These are phyloP conservation scores for Boletellus emodensis DNA, from an alignment of 768 basidiomycete genomes.

Conservation along the genomic window DNA sequence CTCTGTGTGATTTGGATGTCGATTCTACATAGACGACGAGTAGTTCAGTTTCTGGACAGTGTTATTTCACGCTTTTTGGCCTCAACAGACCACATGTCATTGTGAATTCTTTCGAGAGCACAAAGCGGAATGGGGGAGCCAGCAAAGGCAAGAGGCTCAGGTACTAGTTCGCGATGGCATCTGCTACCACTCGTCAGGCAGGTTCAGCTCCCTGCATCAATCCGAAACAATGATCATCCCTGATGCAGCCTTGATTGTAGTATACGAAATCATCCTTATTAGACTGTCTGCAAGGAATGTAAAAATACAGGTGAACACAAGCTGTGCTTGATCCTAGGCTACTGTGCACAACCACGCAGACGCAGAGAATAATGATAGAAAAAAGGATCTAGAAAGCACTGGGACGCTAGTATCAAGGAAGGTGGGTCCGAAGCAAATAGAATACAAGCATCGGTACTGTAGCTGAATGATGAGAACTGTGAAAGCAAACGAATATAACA, in stretches of 20 bases:
- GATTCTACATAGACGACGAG: too few relatives aligned
- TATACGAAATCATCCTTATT: conserved; percentile 3
- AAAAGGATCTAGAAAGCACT: not conserved
- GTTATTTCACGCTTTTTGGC: too few relatives aligned
- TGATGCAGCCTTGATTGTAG: conserved; percentile 1
- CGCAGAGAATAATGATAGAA: conserved; percentile 9
- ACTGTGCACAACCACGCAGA: conserved; percentile 10
- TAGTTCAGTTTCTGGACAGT: too few relatives aligned
- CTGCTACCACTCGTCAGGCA: too few relatives aligned
- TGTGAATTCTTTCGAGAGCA: too few relatives aligned
- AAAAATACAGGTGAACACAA: conserved; percentile 18
- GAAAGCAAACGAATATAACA: not conserved
- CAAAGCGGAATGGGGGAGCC: too few relatives aligned
- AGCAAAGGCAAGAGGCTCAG: too few relatives aligned
- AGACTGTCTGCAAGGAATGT: conserved; percentile 5
- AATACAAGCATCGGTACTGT: conserved; percentile 16
- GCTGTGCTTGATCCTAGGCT: not conserved
- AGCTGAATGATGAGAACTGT: not conserved
- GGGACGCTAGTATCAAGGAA: conserved; percentile 3
- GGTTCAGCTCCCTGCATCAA: not conserved
- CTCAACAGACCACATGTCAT: too few relatives aligned
- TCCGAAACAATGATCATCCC: conserved; percentile 13
- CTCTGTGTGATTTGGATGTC: too few relatives aligned
- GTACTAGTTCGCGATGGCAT: too few relatives aligned
- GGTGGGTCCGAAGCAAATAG: conserved; percentile 3